phyloP scores from a whole-genome alignment of 495 filamentous ascomycete species.

The Penicillium psychrofluorescens region DNA sequence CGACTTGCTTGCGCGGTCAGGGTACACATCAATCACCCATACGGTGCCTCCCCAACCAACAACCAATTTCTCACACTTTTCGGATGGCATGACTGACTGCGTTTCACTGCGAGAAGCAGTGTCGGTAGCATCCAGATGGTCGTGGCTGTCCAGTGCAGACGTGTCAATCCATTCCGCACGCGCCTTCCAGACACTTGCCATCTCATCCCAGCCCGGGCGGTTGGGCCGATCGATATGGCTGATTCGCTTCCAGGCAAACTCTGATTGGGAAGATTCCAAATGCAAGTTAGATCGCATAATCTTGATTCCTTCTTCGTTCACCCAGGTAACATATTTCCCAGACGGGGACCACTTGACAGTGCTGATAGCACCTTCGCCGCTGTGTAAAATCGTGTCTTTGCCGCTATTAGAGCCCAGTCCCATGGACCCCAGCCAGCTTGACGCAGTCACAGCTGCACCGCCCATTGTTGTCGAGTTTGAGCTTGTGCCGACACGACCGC shows the following conservation, averaged over 20 bases:
- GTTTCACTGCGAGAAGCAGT: slow-evolving; percentile 9
- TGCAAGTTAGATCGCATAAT: slow-evolving; percentile 90
- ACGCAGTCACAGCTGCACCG: slow-evolving; percentile 69
- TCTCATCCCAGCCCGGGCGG: slow-evolving; percentile 78
- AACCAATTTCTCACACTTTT: slow-evolving; percentile 66
- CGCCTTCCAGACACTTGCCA: slow-evolving; percentile 90
- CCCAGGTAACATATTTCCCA: slow-evolving; percentile 86
- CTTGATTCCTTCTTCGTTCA: slow-evolving; percentile 94
- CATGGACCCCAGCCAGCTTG: slow-evolving; percentile 86
- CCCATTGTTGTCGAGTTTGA: slow-evolving; percentile 74
- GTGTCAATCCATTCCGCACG: slow-evolving; percentile 89
- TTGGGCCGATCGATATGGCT: slow-evolving; percentile 83
- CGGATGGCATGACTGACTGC: slow-evolving; percentile 16
- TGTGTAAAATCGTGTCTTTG: slow-evolving; percentile 83
- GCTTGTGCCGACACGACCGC: slow-evolving; percentile 68
- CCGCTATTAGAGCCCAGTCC: slow-evolving; percentile 70
- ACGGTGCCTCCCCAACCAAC: slow-evolving; percentile 94
- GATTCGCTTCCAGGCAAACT: slow-evolving; percentile 92
- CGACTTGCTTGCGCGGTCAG: slow-evolving; percentile 65
- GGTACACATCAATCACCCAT: slow-evolving; percentile 89
- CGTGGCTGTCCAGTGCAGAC: slow-evolving; percentile 56
- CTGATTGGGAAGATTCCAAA: slow-evolving; percentile 66
- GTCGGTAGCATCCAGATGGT: slow-evolving; percentile 43
- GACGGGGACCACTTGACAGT: slow-evolving; percentile 89
- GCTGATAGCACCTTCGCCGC: slow-evolving; percentile 83